Evolutionary conservation across 306 rosid genomes (phyloP), one percentile per base, ranked within the genome.

Genomic region (Arachis stenosperma): DNA sequence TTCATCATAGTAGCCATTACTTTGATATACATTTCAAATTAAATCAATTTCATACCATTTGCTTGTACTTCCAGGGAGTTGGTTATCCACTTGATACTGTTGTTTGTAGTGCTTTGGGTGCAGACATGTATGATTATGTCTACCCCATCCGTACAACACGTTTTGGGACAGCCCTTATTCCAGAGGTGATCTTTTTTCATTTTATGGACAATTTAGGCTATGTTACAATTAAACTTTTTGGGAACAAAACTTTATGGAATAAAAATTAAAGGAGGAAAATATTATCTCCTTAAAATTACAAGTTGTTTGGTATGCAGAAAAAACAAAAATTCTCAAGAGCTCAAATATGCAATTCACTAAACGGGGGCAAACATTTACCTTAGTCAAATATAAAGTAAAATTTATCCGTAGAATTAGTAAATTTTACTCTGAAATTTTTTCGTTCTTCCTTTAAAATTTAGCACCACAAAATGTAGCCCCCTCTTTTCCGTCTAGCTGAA

Each of bases 21-120:
- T 61, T 2, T 2, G 8, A 43, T 22, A 66, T 11, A 50, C 59
- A 47, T 80, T 69, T 61, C 69, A 57, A 30, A 22, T 75, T 22
- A 22, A 52, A 57, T 62, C 37, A 33, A 50, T 67, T 52, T 78
- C 43, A 8, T 75, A 71, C 78, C 73, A 51, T 72, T 67, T 71
- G 11, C 48, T 63, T 76, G 62, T 5, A 56, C 70, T 78, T 85
- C 81, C 90, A 91, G 99, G 99, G 99, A 65, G 95, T 94, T 65
- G 99, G 99, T 71, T 91, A 94, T 91, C 99, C 99, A 37, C 88
- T 94, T 82, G 97, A 91, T 79, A 90, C 91, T 55, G 96, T 94
- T 59, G 97, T 94, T 62, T 94, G 96, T 68, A 94, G 99, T 83
- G 97, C 99, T 77, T 83, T 94, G 65, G 99, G 99, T 71, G 99